A percentile compares a stretch with the other conserved stretches of the same genome.
These are phyloP conservation scores for Senecio squalidus DNA, from an alignment of 140 eudicot species.

Conservation along the genomic window DNA sequence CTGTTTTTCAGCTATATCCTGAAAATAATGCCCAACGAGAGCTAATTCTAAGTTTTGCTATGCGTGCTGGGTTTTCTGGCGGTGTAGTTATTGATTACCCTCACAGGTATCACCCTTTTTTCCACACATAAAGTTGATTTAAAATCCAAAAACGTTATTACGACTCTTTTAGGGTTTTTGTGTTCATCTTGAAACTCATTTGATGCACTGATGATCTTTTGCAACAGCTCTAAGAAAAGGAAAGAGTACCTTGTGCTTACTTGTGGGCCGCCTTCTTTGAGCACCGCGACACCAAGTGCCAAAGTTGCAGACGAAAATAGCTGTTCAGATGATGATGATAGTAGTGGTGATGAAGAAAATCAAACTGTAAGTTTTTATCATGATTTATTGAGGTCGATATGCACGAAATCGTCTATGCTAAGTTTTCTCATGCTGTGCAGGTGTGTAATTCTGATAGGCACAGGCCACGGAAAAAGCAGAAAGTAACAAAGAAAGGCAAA, in stretches of 20 bases:
- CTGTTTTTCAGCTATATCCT: conserved; percentile 79
- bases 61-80: conserved; percentile 98
- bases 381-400: neutral
- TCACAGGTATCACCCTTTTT: conserved; percentile 56
- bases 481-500: conserved; percentile 54
- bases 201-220: neutral
- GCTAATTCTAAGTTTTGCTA: conserved; percentile 74
- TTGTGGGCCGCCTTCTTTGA: conserved; percentile 82
- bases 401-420: neutral
- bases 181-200: conserved; percentile 3
- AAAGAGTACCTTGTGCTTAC: conserved; percentile 94
- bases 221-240: conserved; percentile 75
- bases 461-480: conserved; percentile 87
- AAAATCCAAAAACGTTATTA: neutral
- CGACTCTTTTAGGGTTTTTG: neutral
- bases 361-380: conserved; percentile 46
- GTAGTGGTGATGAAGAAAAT: conserved; percentile 76
- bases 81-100: conserved; percentile 97
- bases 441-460: conserved; percentile 70
- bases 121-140: neutral
- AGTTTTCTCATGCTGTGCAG: conserved; percentile 25
- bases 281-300: conserved; percentile 62
- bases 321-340: conserved; percentile 61
- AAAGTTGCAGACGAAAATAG: conserved; percentile 70
- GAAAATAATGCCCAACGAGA: conserved; percentile 84